Evolutionary conservation across 2,329 filamentous ascomycete species (phyloP), one percentile per base, ranked within the genome.

Genomic region (Fusarium succisae): DNA sequence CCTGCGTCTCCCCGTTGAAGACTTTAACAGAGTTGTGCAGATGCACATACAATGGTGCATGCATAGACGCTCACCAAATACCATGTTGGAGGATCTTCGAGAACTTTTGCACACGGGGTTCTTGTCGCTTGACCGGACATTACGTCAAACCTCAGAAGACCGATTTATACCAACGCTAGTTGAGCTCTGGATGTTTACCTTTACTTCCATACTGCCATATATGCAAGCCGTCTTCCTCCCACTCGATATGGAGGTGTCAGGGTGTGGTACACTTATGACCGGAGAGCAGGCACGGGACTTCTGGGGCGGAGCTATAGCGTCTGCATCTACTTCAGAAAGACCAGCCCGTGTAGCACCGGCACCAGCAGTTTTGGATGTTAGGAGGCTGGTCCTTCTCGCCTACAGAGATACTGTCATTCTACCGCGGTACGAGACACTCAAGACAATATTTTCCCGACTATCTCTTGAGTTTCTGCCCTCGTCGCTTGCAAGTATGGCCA

Each of bases 201-300:
- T 98, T 78, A 96, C 94, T 6, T 93, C 90, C 12, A 94, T 98
- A 43, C 84, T 98, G 10, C 96, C 96, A 0, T 98, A 98, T 79
- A 91, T 99, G 77, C 96, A 98, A 84, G 95, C 96, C 3, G 95
- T 98, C 2, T 98, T 99, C 80, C 85, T 99, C 4, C 96, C 95
- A 0, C 85, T 99, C 3, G 96, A 99, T 79, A 89, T 98, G 17
- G 96, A 99, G 80, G 97, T 99, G 80, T 92, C 94, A 60, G 96
- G 96, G 11, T 89, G 89, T 53, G 96, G 96, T 22, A 87, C 90
- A 1, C 89, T 98, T 63, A 92, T 98, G 89, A 91, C 89, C 2
- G 82, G 89, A 1, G 91, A 94, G 10, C 92, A 97, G 82, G 93
- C 95, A 9, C 91, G 91, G 45, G 96, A 98, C 68, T 98, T 98